Evolutionary conservation across 345 rosid genomes (phyloP), one percentile per base, ranked within the genome.

Genomic region (Gossypium stocksii): DNA sequence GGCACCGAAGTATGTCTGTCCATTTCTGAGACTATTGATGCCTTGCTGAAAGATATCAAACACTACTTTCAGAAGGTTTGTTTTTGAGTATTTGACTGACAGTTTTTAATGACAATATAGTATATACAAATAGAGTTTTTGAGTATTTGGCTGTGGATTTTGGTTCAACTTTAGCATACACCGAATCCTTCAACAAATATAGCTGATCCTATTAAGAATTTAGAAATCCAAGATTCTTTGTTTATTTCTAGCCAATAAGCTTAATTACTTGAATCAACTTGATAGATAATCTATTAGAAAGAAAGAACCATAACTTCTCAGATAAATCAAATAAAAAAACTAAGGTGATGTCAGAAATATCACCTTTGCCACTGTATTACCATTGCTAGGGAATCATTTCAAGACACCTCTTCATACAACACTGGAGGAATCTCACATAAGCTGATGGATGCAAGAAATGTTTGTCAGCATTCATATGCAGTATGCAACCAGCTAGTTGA

Each of bases 1-100:
- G 98, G 98, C 45, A 89, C 94, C 34, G 98, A 92, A 83, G 90
- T 86, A 57, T 82, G 77, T 72, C 70, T 94, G 45, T 82, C 81
- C 77, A 75, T 86, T 52, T 81, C 78, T 67, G 97, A 81, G 79
- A 83, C 87, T 59, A 44, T 61, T 66, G 90, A 87, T 34, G 74
- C 64, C 82, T 81, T 92, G 53, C 76, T 68, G 72, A 79, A 78
- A 19, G 89, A 79, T 12, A 80, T 89, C 72, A 68, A 71, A 44
- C 9, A 62, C 81, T 89, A 86, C 76, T 77, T 88, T 79, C 87
- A 61, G 58, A 94, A 92, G 98, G 98, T 94, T 54, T 73, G 79
- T 46, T 56, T 73, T 60, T 70, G 68, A 81, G 53, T 66, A 62
- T 63, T 59, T 23, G 53, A 44, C 54, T 54, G 23, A 63, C 41